Evolutionary conservation across 2,329 filamentous ascomycete species (phyloP), one percentile per base, ranked within the genome.

Genomic region (Colletotrichum viniferum): DNA sequence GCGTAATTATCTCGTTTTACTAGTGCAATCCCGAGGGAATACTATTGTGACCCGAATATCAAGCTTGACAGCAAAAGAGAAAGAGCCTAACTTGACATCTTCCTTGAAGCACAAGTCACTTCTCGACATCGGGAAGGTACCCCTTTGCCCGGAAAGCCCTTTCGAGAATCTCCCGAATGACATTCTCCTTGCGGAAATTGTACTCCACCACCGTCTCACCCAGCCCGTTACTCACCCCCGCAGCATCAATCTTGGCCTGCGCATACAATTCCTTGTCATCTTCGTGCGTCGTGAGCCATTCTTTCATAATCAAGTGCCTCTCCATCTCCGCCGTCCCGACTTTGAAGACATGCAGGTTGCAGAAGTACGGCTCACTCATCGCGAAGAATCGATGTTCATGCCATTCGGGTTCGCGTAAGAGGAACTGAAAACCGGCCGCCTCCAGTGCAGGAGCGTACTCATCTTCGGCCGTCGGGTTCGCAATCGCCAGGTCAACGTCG

Each of bases 271-370:
- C 78, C 70, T 81, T 78, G 71, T 89, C 87, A 2, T 81, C 83
- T 3, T 81, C 81, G 58, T 84, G 78, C 26, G 77, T 76, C n/a
- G 66, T 78, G 64, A 90, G 76, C 86, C 86, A 88, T 18, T 89
- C 85, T 7, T 83, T 79, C 77, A 90, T 87, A 36, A 88, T 84
- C 32, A 78, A 79, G 70, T 89, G 88, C 1, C 87, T 80, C 55
- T 81, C 82, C 4, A 82, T 80, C 78, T 89, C 88, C 0, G 86
- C 81, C 28, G 80, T 85, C 3, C 83, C 83, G 2, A 84, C 84
- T 0, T 86, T 85, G 78, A 84, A 90, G 43, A 90, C 86, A 76
- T 90, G 88, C 68, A 90, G 60, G 77, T 90, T 90, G 4, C 81
- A 82, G n/a, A 16, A 18, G 1, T 81, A 78, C 1, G 85, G 79